Base-by-base conservation (phyloP, 805 yeast species). In the Saccharomyces mikatae region DNA sequence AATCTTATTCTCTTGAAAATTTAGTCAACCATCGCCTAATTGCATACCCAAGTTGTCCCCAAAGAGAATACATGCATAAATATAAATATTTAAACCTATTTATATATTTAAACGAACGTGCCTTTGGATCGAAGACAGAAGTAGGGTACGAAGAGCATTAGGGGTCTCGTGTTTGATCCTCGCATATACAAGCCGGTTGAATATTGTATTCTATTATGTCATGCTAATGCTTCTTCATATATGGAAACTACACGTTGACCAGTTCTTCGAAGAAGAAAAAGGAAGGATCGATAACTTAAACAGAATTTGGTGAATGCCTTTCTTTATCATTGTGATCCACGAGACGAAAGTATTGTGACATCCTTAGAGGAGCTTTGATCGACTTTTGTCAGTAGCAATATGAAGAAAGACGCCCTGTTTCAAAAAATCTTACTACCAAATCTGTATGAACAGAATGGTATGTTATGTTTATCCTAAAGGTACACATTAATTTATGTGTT, bases 361-460 rank as follows among this genome's bases (percentile, higher is more conserved):
- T 28, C 10, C 10, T 2, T 9, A 2, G 29, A 28, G 10, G 10
- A 3, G 10, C 5, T 28, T 28, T 6, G 10, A 28, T 9, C 5
- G 29, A 6, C 29, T 9, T 28, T 28, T 28, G 29, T 28, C 29
- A 28, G 29, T 28, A 28, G 10, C 29, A 28, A 28, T 28, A 28
- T 28, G 2, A 28, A 28, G 29, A 28, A 28, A 28, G 29, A 28
- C 29, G 8, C 5, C 10, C 6, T 28, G 29, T 2, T 6, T 28
- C 10, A 28, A 2, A 28, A 6, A 3, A 28, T 28, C 10, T 6
- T 28, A 28, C 10, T 28, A 28, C 78, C 30, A 84, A 86, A 57
- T 89, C 89, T 65, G 84, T 89, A 63, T 86, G 81, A n/a, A 89
- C 89, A 57, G 83, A 71, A 28, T 28, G 8, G 5, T 9, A 28